A percentile compares a stretch with the other conserved stretches of the same genome.
Evolutionary conservation across 805 yeast species (phyloP).

Genomic region (Lachancea mirantina): DNA sequence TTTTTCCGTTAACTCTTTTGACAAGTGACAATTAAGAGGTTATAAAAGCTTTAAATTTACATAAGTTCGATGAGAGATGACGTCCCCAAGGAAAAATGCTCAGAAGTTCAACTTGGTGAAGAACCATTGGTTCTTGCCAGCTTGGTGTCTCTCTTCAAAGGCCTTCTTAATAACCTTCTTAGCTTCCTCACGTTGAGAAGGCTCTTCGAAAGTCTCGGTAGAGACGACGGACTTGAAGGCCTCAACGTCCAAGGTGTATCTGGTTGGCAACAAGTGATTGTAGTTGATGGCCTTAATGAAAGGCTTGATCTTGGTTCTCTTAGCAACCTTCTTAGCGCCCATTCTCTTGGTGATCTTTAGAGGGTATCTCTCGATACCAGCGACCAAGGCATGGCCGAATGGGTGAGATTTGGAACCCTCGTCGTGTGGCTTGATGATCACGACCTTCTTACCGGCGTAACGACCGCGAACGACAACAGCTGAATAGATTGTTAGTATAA

Average conservation of each 20-base stretch:
- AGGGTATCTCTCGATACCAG: constrained; percentile 99
- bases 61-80: constrained; percentile 8
- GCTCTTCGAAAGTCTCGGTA: constrained; percentile 92
- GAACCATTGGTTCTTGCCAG: constrained; percentile 99
- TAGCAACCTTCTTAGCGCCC: constrained; percentile 93
- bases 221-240: constrained; percentile 85
- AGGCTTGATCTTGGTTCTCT: constrained; percentile 98
- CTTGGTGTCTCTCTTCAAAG: constrained; percentile 98
- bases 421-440: constrained; percentile 95
- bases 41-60: constrained; percentile 5
- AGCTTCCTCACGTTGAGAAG: constrained; percentile 97
- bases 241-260: constrained; percentile 97
- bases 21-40: constrained; percentile 3
- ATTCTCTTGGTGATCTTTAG: constrained; percentile 90
- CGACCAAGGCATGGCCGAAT: constrained; percentile 98
- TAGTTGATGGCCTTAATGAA: constrained; percentile 98
- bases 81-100: constrained; percentile 21
- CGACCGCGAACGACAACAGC: constrained; percentile 99
- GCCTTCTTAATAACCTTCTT: constrained; percentile 98
- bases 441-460: constrained; percentile 99
- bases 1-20: constrained; percentile 1
- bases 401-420: constrained; percentile 98
- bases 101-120: constrained; percentile 95
- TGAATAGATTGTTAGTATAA: constrained; percentile 34
- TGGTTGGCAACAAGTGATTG: constrained; percentile 99